phyloP scores from a whole-genome alignment of 2,329 filamentous ascomycete genomes.

The Diaporthe destruens region DNA sequence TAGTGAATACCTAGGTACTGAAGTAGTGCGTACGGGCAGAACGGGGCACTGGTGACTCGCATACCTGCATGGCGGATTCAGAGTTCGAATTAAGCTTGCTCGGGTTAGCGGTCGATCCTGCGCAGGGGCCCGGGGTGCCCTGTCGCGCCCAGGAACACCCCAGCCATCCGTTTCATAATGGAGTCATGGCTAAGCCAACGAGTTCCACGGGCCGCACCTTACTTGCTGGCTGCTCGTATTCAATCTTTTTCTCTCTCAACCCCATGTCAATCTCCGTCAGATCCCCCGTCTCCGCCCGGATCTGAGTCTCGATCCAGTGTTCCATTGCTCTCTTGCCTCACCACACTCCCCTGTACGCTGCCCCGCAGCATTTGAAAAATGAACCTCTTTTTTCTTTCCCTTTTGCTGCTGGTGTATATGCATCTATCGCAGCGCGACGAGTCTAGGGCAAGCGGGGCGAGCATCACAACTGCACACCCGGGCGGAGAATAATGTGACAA shows the following conservation, averaged over 20 bases:
- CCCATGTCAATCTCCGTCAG: constrained; percentile 10
- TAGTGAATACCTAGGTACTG: no score
- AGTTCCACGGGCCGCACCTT: constrained; percentile 17
- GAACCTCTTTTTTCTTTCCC: no score
- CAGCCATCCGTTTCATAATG: constrained; percentile 19
- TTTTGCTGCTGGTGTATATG: not conserved
- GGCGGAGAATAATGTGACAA: no score
- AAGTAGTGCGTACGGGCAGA: no score
- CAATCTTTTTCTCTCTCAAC: not conserved
- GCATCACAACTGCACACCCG: no score
- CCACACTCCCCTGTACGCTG: not conserved
- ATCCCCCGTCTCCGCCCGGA: constrained; percentile 21
- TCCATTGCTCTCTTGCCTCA: constrained; percentile 13
- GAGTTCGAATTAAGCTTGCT: constrained; percentile 25
- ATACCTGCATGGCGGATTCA: not conserved
- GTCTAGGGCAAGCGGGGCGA: not conserved
- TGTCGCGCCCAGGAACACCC: not conserved
- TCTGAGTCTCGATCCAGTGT: constrained; percentile 30
- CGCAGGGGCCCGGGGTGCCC: not conserved
- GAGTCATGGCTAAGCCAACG: constrained; percentile 13
- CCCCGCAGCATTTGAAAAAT: not conserved
- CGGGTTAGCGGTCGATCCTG: constrained; percentile 29
- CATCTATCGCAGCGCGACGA: not conserved
- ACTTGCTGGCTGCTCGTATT: constrained; percentile 30
- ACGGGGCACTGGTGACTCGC: no score